Base-by-base conservation (phyloP, 345 rosid genomes). In the Dovyalis caffra region DNA sequence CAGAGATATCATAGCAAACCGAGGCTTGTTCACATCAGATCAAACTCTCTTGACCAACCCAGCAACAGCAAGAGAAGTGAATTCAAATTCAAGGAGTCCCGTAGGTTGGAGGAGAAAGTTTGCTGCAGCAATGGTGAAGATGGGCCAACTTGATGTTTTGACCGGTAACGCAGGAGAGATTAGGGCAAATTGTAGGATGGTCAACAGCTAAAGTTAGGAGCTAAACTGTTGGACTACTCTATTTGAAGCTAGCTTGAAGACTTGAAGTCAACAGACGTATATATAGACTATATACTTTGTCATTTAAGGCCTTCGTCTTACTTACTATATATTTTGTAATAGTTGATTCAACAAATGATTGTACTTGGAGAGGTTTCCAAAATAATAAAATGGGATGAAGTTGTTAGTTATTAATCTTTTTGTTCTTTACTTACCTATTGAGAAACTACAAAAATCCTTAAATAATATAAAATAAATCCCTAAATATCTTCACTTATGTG, bases 101-200 rank as follows among this genome's bases (percentile, higher is more conserved):
- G 4, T 63, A n/a, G 43, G 29, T 12, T 78, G 81, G 77, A 68
- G 9, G 53, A 69, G 21, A 21, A 78, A 78, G 47, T 74, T 78
- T 69, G 74, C 74, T 35, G 78, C 73, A 26, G 81, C 77, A n/a
- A 78, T 78, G 81, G 77, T 74, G 20, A 78, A 78, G 66, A 78
- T 78, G 81, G 81, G 77, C 34, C 29, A 53, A 40, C 1, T 78
- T 25, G 77, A 58, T 26, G 74, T 72, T 16, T 60, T 66, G 69
- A 78, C 74, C 0, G 81, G 71, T 34, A 37, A 20, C 31, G 32
- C 70, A 0, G 81, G 81, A 35, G 81, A 78, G 71, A 74, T 78
- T 32, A 29, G 81, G 47, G 23, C 70, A 16, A 51, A 78, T 32
- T 74, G 81, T 25, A 37, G 74, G 65, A 77, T 78, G 18, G 37